Evolutionary conservation across 352 stramenopile genomes (phyloP), one percentile per base, ranked within the genome.

Genomic region (Globisporangium okanoganense): DNA sequence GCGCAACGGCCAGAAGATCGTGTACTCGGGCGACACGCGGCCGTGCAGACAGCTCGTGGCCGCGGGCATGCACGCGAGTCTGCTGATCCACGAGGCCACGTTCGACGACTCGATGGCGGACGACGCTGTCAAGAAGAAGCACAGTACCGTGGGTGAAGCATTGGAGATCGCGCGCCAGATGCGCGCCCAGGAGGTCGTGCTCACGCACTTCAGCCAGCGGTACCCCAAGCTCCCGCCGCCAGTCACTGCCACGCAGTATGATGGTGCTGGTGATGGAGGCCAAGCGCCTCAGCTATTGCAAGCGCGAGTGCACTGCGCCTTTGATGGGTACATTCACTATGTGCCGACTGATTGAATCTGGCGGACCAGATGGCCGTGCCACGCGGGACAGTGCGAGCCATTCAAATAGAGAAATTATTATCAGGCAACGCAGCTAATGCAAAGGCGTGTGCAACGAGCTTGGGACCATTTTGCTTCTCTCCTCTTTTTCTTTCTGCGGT

Each of bases 51-150:
- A 76, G n/a, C 73, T 90, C 16, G 72, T 88, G 16, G 24, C 69
- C 6, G 79, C 73, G 49, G 75, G 69, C 1, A 74, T 79, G 58
- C 64, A 70, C n/a, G 77, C 72, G 61, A 75, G 76, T 66, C 53
- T 99, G 48, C 73, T 99, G 14, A 96, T 99, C 65, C 97, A 99
- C 63, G 96, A 99, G 78, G 96, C 97, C 40, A 99, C 97, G 2
- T 99, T 99, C 67, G 96, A 98, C 35, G 90, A 99, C 79, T 84
- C 85, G 51, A 97, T 98, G 90, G 75, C 92, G 62, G 77, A 96
- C 9, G 94, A 99, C 59, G 97, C 97, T 0, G 61, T 82, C 10
- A 74, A 86, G 51, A 99, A 99, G 75, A 85, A 87, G 33, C 97
- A 99, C 78, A 97, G 78, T 43, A 99, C 97, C 0, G 87, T 98